Base-by-base conservation (phyloP, 2,329 filamentous ascomycete species). In the Penicillium rolfsii region DNA sequence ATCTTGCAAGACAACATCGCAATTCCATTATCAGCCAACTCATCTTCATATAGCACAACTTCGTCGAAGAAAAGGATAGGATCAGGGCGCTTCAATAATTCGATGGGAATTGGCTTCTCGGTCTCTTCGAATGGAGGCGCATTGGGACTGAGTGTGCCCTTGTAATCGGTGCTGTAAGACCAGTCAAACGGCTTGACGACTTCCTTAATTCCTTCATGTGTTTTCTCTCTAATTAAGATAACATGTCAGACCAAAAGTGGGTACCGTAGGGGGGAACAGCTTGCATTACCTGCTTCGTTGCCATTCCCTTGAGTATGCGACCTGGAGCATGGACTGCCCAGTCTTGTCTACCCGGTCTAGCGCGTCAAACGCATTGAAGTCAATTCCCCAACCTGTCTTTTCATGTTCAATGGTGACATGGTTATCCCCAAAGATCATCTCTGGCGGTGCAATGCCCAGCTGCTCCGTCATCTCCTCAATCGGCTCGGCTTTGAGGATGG, bases 351-450 rank as follows among this genome's bases (percentile, higher is more conserved):
- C 95, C 61, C 84, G 83, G 77, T 97, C 92, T 65, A 99, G 84
- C 26, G 94, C 95, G 74, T 94, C 91, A 69, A 88, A 90, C 24
- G 95, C 90, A 74, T 89, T 89, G 82, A 98, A 99, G 56, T 84
- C 80, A 64, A 98, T 82, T 48, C 82, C 81, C 92, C 93, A 99
- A 48, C 87, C 86, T n/a, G 85, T 87, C 22, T 85, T 83, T n/a
- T 80, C 64, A 79, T 98, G 92, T 56, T 87, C 82, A 62, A 99
- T 84, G 6, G 86, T 80, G 43, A 96, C 88, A 60, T 90, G 81
- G 77, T 99, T 99, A 81, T 99, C 93, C 63, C 95, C 95, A 74
- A 99, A 99, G 67, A 99, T 99, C 95, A 99, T 99, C 81, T 99
- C 95, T 8, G 95, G 95, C 43, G 94, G 87, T 19, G 94, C 88